These are phyloP conservation scores for Dalbergia oliveri DNA, from an alignment of 306 rosid species.

Conservation along the genomic window DNA sequence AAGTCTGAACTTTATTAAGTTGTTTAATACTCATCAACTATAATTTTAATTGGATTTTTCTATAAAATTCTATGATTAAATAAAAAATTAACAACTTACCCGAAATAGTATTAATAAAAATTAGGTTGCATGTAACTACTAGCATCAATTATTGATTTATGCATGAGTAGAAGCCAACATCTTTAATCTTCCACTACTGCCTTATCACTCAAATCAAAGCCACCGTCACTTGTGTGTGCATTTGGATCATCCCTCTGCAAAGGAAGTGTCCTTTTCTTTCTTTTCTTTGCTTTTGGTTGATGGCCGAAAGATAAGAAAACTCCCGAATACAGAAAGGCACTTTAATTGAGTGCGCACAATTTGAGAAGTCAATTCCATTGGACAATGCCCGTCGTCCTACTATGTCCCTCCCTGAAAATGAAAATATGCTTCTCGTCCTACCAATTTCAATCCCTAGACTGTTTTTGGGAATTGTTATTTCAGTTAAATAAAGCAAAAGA, in stretches of 20 bases:
- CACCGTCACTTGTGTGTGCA: background rate
- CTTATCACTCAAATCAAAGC: background rate
- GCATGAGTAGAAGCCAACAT: background rate
- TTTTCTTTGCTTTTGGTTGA: background rate
- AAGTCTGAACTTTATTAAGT: no score
- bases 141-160: background rate
- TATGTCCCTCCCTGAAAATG: background rate
- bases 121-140: no score
- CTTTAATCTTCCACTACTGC: background rate
- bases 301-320: background rate
- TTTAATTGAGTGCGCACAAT: background rate
- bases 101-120: no score
- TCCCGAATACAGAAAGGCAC: background rate
- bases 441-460: no score
- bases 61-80: no score
- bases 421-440: background rate
- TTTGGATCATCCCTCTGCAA: background rate
- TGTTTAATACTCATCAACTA: no score
- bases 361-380: slow-evolving; percentile 3
- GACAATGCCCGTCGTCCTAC: background rate
- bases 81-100: no score
- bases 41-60: no score
- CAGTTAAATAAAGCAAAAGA: no score
- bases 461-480: no score
- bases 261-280: background rate